Evolutionary conservation across 257 asterid genomes (phyloP).

Genomic region (Nicotiana noctiflora): DNA sequence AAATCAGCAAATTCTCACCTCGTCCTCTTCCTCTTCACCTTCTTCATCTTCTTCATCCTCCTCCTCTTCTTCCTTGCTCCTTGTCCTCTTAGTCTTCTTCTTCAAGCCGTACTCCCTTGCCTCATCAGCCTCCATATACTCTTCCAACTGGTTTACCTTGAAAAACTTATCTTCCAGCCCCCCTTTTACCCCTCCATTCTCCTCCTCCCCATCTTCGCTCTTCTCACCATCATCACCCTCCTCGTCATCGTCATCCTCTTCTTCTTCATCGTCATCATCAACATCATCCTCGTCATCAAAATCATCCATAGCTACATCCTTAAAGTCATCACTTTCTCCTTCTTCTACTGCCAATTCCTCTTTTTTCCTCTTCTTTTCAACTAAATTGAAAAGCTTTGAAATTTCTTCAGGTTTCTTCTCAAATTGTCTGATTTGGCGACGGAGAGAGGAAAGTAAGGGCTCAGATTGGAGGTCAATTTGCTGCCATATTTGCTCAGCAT

Average conservation of each 20-base stretch:
- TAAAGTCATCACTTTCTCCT: conserved; percentile 29
- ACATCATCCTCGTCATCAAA: conserved; percentile 19
- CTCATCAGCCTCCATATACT: conserved; percentile 64
- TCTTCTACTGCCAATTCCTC: conserved; percentile 13
- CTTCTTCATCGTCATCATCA: conserved; percentile 22
- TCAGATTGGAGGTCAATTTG: conserved; percentile 82
- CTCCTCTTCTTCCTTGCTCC: conserved; percentile 22
- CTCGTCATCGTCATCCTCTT: conserved; percentile 14
- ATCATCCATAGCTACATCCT: conserved; percentile 21
- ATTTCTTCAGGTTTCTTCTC: conserved; percentile 63
- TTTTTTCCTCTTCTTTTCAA: conserved; percentile 13
- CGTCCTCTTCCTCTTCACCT: conserved; percentile 36
- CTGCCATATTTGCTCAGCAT: conserved; percentile 88
- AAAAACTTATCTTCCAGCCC: conserved; percentile 77
- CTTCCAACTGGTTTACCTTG: conserved; percentile 76
- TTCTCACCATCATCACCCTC: conserved; percentile 23
- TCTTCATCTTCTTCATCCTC: conserved; percentile 38
- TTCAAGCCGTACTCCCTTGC: conserved; percentile 64
- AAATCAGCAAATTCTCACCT: conserved; percentile 24
- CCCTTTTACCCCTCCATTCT: conserved; percentile 16
- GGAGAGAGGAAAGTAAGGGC: conserved; percentile 55
- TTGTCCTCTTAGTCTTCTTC: conserved; percentile 18
- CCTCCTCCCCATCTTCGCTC: conserved; percentile 12
- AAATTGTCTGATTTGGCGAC: conserved; percentile 49
- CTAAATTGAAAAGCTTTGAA: conserved; percentile 30